phyloP scores from a whole-genome alignment of 2,329 filamentous ascomycete species.

The Xylariaceae sp. region DNA sequence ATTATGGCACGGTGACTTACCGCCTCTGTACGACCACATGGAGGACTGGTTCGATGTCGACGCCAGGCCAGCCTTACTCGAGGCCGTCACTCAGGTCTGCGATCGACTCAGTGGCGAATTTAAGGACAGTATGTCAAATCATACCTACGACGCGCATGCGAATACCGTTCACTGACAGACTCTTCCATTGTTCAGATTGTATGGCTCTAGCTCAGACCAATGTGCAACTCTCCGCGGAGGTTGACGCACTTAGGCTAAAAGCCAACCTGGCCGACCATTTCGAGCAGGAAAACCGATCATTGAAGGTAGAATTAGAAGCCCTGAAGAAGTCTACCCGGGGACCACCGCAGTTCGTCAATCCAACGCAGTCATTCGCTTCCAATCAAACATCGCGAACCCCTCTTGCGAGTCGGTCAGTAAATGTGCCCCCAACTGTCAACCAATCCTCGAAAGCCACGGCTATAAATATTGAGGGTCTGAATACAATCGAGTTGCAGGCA shows the following conservation, averaged over 20 bases:
- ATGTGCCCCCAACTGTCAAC: conserved; percentile 15
- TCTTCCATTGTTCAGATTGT: conserved; percentile 5
- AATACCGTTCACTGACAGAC: conserved; percentile 1
- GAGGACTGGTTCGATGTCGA: conserved; percentile 26
- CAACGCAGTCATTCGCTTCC: background rate
- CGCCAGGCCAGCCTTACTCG: conserved; percentile 22
- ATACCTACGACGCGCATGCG: background rate
- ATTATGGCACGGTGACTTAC: background rate
- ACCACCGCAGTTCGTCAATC: conserved; percentile 3
- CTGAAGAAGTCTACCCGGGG: conserved; percentile 19
- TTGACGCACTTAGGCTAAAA: conserved; percentile 29
- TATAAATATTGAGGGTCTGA: conserved; percentile 13
- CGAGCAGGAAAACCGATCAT: conserved; percentile 37
- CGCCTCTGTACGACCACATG: conserved; percentile 16
- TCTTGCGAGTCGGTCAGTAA: conserved; percentile 21
- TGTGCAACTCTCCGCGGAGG: conserved; percentile 26
- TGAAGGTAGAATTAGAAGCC: conserved; percentile 33
- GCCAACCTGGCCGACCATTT: conserved; percentile 31
- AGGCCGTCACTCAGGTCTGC: conserved; percentile 23
- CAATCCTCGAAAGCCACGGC: conserved; percentile 9
- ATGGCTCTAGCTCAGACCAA: conserved; percentile 12
- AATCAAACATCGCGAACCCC: conserved; percentile 12
- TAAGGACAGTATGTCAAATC: conserved; percentile 16
- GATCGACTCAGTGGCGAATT: conserved; percentile 22
- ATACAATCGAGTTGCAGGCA: conserved; percentile 18